phyloP scores from a whole-genome alignment of 202 grass and related monocot genomes.

The Digitaria exilis region DNA sequence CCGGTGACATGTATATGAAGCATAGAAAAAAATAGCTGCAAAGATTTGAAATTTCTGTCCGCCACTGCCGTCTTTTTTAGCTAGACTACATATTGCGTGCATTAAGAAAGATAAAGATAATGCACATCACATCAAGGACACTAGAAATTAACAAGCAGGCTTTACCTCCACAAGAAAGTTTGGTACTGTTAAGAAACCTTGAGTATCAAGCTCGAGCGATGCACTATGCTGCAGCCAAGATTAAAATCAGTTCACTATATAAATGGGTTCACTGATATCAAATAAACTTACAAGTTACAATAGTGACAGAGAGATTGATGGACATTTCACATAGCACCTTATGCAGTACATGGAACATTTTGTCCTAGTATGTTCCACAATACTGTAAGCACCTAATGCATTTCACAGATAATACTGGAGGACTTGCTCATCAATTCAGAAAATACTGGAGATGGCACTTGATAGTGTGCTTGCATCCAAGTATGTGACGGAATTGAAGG shows the following conservation, averaged over 20 bases:
- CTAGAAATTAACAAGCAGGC: slow-evolving; percentile 24
- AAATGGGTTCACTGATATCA: slow-evolving; percentile 14
- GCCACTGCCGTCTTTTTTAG: neutral
- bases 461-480: neutral
- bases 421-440: neutral
- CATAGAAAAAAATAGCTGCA: neutral
- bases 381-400: neutral
- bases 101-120: slow-evolving; percentile 15
- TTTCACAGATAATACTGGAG: neutral
- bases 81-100: slow-evolving; percentile 16
- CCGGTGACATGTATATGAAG: neutral
- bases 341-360: neutral
- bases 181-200: slow-evolving; percentile 80
- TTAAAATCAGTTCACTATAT: slow-evolving; percentile 18
- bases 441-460: neutral
- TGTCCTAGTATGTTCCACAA: neutral
- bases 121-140: neutral
- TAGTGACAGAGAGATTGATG: neutral
- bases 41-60: neutral
- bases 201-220: slow-evolving; percentile 63
- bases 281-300: slow-evolving; percentile 12
- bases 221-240: slow-evolving; percentile 79
- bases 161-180: slow-evolving; percentile 84
- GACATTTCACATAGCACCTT: neutral
- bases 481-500: slow-evolving; percentile 5